Base-by-base conservation (phyloP, 805 yeast species). In the Starmerella geochares region DNA sequence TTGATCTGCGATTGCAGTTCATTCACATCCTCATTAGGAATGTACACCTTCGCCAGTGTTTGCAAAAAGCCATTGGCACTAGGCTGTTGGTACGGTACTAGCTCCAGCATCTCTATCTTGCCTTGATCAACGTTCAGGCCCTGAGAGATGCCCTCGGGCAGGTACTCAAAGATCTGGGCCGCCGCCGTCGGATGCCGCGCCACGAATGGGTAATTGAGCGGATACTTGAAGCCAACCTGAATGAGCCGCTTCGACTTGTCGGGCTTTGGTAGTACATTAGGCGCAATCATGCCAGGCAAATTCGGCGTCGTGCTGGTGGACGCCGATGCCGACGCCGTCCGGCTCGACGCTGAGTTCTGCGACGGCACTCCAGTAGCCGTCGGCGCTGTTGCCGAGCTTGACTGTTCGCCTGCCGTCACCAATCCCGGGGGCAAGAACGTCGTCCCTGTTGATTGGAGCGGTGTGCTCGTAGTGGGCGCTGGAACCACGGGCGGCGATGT, bases 21-120 rank as follows among this genome's bases (percentile, higher is more conserved):
- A 1, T 64, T 58, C 16, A 84, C 73, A 27, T 73, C 66, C 11
- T 65, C 63, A 10, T 67, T 63, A 20, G 95, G 95, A 69, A 86
- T 82, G 63, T 83, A 86, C 49, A 86, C 82, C 63, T 83, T 83
- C 6, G 96, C 97, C 53, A 88, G 84, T 0, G 96, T 83, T 49
- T 85, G 85, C 53, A 86, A 75, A 65, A 86, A 90, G 43, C 70
- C 71, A 45, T 71, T 71, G 13, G 14, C 29, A 13, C 66, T 67
- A 1, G 70, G 49, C 2, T 85, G 75, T 16, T 80, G 73, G 62
- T 79, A 83, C 33, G 97, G 97, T 53, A 81, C 79, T 58, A 90
- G 73, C 63, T 81, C 77, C 51, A 71, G 68, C 56, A 88, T 86
- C 8, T 78, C 64, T 20, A 85, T 76, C 5, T 75, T 62, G 17